Evolutionary conservation across 768 basidiomycete genomes (phyloP), one percentile per base, ranked within the genome.

Genomic region (Trichaptum fuscoviolaceum): DNA sequence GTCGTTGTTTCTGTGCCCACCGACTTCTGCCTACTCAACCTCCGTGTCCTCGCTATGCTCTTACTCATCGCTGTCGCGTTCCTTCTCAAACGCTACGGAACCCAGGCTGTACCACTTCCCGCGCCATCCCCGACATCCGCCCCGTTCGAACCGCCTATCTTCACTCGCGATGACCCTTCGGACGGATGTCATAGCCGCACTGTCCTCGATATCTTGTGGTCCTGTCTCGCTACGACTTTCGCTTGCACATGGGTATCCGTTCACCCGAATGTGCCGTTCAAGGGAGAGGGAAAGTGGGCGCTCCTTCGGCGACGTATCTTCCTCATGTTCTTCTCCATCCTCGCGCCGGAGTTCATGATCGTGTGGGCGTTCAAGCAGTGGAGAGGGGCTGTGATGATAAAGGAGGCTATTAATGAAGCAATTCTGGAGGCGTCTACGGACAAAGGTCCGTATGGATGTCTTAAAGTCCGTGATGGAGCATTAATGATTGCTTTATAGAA

Each of bases 371-470:
- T 70, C 17, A 58, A 67, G 9, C 75, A 77, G 58, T 67, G 58
- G 35, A 12, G 2, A 18, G 25, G 62, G 9, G 65, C 65, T 15
- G 20, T 12, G 42, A 52, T 52, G 42, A 52, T 52, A 4, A 12
- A 12, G 83, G 79, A 25, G 90, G 91, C 71, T 93, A 12, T 52
- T 4, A 52, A 52, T 52, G 42, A 52, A 15, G 12, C 42, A 2
- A 36, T 52, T 3, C 12, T 15, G 42, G 15, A 52, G 12, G 42
- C 42, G 15, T 52, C 3, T 12, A 2, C 42, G 3, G 42, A 20
- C 42, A 4, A 2, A 52, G 5, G 42, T 20, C 6, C 12, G 42
- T 52, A 52, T 52, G 2, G 3, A 52, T 12, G 42, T 20, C 42
- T n/a, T n/a, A n/a, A n/a, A n/a, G n/a, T n/a, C n/a, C n/a, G n/a